A percentile compares a stretch with the other conserved stretches of the same genome.
Evolutionary conservation across 2,329 filamentous ascomycete species (phyloP).

Genomic region (Mycosphaerella sp.): DNA sequence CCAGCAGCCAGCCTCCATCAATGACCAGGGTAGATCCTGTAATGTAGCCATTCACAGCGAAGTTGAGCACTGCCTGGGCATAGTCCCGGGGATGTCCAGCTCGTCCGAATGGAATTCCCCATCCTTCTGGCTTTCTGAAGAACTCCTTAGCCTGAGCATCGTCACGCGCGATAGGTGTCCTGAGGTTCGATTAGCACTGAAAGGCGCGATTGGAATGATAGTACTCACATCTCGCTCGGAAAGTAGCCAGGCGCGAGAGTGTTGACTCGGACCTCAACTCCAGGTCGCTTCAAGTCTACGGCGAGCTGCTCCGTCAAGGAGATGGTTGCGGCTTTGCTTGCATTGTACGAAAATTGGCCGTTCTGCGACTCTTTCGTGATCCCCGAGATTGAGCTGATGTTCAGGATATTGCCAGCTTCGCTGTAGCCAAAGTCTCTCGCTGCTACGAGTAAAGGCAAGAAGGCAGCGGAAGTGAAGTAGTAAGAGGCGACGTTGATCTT

Average conservation of each 20-base stretch:
- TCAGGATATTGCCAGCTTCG: conserved; percentile 40
- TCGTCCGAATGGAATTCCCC: conserved; percentile 37
- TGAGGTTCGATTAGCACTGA: neutral
- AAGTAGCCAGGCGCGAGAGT: conserved; percentile 53
- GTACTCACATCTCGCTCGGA: conserved; percentile 46
- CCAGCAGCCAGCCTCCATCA: conserved; percentile 55
- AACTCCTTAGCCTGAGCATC: conserved; percentile 49
- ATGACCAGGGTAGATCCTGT: conserved; percentile 58
- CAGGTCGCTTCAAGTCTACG: conserved; percentile 45
- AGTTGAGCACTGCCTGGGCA: conserved; percentile 51
- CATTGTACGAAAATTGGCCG: conserved; percentile 44
- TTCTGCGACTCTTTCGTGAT: conserved; percentile 42
- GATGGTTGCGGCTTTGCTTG: conserved; percentile 46
- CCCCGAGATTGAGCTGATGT: conserved; percentile 43
- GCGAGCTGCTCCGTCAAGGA: conserved; percentile 53
- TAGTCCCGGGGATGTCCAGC: conserved; percentile 38
- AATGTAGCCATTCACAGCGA: conserved; percentile 52
- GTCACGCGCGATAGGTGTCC: conserved; percentile 44
- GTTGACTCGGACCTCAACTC: conserved; percentile 51
- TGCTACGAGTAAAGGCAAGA: conserved; percentile 41
- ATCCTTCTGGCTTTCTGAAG: conserved; percentile 26
- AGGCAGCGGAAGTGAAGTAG: conserved; percentile 43
- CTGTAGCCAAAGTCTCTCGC: conserved; percentile 39
- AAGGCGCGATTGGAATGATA: neutral
- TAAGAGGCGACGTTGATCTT: conserved; percentile 42